Base-by-base conservation (phyloP, 1,139 yeast genomes). In the Geotrichum siamense region DNA sequence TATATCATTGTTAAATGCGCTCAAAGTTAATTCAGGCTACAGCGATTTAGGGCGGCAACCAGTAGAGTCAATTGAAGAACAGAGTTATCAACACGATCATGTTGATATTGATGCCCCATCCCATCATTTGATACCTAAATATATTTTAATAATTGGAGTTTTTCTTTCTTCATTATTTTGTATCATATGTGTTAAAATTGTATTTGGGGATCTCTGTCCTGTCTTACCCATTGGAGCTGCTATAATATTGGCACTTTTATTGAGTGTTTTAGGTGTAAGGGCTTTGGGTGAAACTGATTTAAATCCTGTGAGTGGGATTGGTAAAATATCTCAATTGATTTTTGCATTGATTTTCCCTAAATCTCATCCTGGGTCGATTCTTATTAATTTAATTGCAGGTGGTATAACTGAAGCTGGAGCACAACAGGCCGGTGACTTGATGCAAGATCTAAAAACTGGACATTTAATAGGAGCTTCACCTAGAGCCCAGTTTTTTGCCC, bases 381-480 rank as follows among this genome's bases (percentile, higher is more conserved):
- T 91, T 32, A 79, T 87, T 41, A 91, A 91, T 59, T 69, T 91
- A 44, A 81, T 91, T 2, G 96, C 97, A 2, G 98, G 98, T 13
- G 97, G 96, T 5, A 80, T 91, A 27, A 94, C 97, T 1, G 98
- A 91, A 64, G 97, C 98, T 1, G 97, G 98, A 5, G 96, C 98
- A 2, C 97, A 91, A 63, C 98, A 91, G 63, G 96, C 97, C 1
- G 98, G 98, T 13, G 98, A 91, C 64, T 70, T 91, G 58, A 85
- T 89, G 95, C 97, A 91, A 68, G 98, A 91, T 63, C 70, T 89
- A 55, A 91, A 91, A 61, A 89, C 98, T 0, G 97, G 98, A 0
- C 94, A 85, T 63, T 63, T 91, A 41, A 60, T 91, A 3, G 95
- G 94, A 9, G 97, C 97, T 0, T 82, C 95, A 0, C 96, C 96